phyloP scores from a whole-genome alignment of 1,284 basidiomycete genomes.

The Apiotrichum porosum region DNA sequence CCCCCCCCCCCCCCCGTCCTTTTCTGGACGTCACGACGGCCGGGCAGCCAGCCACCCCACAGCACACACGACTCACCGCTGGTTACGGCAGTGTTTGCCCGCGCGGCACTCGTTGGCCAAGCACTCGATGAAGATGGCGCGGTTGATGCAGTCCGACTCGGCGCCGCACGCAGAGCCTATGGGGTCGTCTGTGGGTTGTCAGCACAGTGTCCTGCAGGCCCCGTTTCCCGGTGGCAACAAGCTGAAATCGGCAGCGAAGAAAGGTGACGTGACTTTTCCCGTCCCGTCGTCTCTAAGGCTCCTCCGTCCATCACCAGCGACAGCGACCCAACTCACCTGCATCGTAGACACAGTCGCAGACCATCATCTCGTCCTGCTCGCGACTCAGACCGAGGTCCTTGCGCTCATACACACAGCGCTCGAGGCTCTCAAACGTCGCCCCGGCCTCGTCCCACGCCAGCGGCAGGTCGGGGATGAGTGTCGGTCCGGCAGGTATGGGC shows the following conservation, averaged over 20 bases:
- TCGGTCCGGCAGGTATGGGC: constrained; percentile 15
- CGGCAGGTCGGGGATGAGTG: constrained; percentile 70
- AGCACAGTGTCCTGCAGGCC: constrained; percentile 9
- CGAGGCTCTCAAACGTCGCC: constrained; percentile 67
- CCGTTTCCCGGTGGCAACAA: neutral
- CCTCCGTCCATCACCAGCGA: neutral
- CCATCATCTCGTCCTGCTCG: constrained; percentile 85
- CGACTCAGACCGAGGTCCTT: constrained; percentile 78
- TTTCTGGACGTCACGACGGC: neutral
- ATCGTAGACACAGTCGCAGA: constrained; percentile 77
- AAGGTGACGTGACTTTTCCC: too few relatives aligned
- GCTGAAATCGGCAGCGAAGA: too few relatives aligned
- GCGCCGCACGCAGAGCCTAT: constrained; percentile 74
- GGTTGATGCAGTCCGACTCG: constrained; percentile 91
- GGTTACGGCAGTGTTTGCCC: constrained; percentile 78
- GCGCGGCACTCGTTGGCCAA: constrained; percentile 81
- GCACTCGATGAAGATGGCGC: constrained; percentile 96
- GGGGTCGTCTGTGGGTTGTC: constrained; percentile 48
- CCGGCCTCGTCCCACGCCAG: constrained; percentile 68
- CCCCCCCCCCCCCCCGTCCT: too few relatives aligned
- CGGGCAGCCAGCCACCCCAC: neutral
- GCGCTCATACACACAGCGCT: constrained; percentile 80
- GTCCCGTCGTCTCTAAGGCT: too few relatives aligned
- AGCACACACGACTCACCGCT: constrained; percentile 62
- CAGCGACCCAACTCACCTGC: constrained; percentile 59